A percentile compares a stretch with the other conserved stretches of the same genome.
Evolutionary conservation across 2,329 filamentous ascomycete genomes (phyloP).

Genomic region (Calonectria henricotiae): DNA sequence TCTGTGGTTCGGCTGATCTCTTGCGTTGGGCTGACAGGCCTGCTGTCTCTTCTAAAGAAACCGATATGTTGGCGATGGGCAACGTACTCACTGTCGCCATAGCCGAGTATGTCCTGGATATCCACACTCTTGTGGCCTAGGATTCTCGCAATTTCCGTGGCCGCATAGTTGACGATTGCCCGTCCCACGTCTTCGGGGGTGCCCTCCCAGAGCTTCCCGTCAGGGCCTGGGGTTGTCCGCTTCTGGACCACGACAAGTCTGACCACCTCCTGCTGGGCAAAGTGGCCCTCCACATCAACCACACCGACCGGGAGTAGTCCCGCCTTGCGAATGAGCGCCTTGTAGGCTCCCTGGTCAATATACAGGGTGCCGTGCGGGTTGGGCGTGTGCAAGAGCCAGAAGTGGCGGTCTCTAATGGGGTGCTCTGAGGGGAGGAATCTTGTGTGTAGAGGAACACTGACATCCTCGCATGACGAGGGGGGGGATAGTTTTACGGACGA

Average conservation of each 20-base stretch:
- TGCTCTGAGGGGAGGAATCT: constrained; percentile 89
- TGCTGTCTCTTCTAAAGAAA: constrained; percentile 74
- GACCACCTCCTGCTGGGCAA: constrained; percentile 94
- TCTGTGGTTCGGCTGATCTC: constrained; percentile 49
- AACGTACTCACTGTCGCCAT: constrained; percentile 95
- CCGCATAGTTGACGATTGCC: constrained; percentile 94
- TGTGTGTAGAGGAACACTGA: constrained; percentile 80
- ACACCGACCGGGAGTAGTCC: constrained; percentile 93
- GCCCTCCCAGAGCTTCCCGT: constrained; percentile 68
- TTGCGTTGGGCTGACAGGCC: constrained; percentile 67
- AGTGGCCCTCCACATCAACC: constrained; percentile 88
- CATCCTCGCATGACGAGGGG: constrained; percentile 50
- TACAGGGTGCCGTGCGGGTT: constrained; percentile 92
- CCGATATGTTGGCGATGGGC: constrained; percentile 91
- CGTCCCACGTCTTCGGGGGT: constrained; percentile 83
- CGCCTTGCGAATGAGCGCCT: constrained; percentile 86
- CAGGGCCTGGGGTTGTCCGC: constrained; percentile 58
- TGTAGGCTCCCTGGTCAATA: constrained; percentile 91
- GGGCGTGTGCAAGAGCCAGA: constrained; percentile 96
- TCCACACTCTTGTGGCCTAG: constrained; percentile 88
- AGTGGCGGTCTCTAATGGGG: constrained; percentile 93
- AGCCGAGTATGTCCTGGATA: constrained; percentile 86
- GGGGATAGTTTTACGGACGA: constrained; percentile 61
- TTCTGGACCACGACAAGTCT: constrained; percentile 85
- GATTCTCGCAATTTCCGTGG: constrained; percentile 86